These are phyloP conservation scores for Calonectria henricotiae DNA, from an alignment of 2,329 filamentous ascomycete species.

Conservation along the genomic window DNA sequence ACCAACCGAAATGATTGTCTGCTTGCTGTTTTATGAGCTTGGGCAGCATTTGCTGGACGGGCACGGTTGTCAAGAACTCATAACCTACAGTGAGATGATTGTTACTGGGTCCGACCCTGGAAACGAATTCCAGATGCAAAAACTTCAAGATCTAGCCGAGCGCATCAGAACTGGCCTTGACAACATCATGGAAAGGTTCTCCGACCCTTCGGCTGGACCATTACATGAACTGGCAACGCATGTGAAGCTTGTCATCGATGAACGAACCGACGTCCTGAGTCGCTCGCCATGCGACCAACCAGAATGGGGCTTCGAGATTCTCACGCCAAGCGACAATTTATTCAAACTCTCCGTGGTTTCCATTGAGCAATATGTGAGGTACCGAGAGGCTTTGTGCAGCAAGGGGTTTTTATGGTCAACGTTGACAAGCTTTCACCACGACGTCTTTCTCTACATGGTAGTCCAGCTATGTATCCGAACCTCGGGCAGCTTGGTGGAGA, in stretches of 20 bases:
- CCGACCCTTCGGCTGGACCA: constrained; percentile 10
- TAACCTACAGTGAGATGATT: constrained; percentile 14
- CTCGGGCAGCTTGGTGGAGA: constrained; percentile 25
- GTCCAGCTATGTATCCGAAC: constrained; percentile 28
- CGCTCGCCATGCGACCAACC: constrained; percentile 12
- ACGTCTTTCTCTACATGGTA: constrained; percentile 29
- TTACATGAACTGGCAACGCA: constrained; percentile 22
- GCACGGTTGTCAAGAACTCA: not conserved
- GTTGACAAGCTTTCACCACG: constrained; percentile 16
- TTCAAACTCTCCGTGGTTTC: constrained; percentile 33
- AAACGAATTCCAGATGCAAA: not conserved
- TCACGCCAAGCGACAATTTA: constrained; percentile 32
- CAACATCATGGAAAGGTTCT: constrained; percentile 24
- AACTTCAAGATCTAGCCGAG: not conserved
- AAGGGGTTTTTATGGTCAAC: constrained; percentile 29
- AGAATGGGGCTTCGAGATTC: constrained; percentile 35
- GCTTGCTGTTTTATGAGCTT: constrained; percentile 32
- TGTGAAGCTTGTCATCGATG: constrained; percentile 9
- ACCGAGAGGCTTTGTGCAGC: not conserved
- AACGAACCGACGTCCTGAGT: constrained; percentile 5
- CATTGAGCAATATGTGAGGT: constrained; percentile 16
- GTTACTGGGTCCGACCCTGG: not conserved
- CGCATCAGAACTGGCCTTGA: constrained; percentile 10
- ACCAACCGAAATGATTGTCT: constrained; percentile 37
- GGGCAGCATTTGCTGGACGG: constrained; percentile 16